Evolutionary conservation across 805 yeast genomes (phyloP), one percentile per base, ranked within the genome.

Genomic region (Pichia nakasei): DNA sequence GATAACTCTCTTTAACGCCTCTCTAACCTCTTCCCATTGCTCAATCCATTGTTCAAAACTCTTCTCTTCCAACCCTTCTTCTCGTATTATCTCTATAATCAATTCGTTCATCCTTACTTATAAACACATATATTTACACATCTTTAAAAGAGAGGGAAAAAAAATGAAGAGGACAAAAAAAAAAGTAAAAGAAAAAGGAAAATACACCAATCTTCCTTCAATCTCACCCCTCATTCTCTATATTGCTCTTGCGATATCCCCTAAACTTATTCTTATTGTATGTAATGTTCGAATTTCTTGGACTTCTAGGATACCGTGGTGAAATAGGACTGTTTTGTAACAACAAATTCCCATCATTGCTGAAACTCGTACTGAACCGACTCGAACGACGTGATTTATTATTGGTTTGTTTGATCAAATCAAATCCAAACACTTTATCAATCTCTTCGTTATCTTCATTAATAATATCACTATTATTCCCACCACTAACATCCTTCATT

Each of bases 361-460:
- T 49, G 37, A 44, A 41, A 11, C 58, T 55, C 0, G 58, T 41
- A 18, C 48, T 47, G 15, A 56, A 39, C 22, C 57, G 52, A 12
- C 52, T 49, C 3, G 66, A 61, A 41, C 59, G 52, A 45, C 64
- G 63, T 44, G 60, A 64, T 22, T 53, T 52, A 43, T 65, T 64
- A 47, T 63, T 65, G 0, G 70, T 58, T 9, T 65, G 60, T 22
- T 68, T 54, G 21, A 67, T 55, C 15, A 71, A 53, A 44, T 72
- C 77, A 49, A 71, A 71, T 39, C 75, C 59, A 57, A 72, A 71
- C 27, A 66, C 53, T 27, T 70, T 72, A 22, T 70, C 75, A 17
- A 61, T 55, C 4, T 50, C 53, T 1, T 67, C 63, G 12, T 57
- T 63, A 44, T 43, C 55, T 34, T 50, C 34, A 24, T 40, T 29